Conservation (phyloP, 1,139 yeast species). For the Candida labiduridarum region DNA sequence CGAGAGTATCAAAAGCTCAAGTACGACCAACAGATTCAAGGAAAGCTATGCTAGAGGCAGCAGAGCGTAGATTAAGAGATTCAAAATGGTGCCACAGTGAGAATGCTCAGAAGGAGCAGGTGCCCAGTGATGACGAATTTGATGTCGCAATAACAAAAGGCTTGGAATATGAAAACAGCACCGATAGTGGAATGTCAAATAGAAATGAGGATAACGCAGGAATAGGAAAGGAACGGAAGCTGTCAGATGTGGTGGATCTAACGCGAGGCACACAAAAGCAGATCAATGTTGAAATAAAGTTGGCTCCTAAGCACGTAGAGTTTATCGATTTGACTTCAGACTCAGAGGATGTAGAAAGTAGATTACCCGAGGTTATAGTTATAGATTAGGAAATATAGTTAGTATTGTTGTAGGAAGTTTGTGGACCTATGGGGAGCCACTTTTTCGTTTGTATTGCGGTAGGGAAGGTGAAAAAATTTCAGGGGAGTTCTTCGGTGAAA, state of each 20-base stretch:
- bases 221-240: neutral
- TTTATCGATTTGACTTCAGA: slow-evolving; percentile 5
- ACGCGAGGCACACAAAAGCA: neutral
- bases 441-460: too few relatives aligned
- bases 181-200: neutral
- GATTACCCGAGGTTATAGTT: slow-evolving; percentile 20
- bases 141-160: slow-evolving; percentile 25
- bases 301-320: neutral
- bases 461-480: too few relatives aligned
- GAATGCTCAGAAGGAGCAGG: slow-evolving; percentile 23
- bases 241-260: neutral
- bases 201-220: neutral
- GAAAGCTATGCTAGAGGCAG: slow-evolving; percentile 64
- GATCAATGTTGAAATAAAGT: neutral
- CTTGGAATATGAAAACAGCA: neutral
- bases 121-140: slow-evolving; percentile 38
- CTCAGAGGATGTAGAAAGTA: neutral
- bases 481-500: too few relatives aligned
- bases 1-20: slow-evolving; percentile 13
- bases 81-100: slow-evolving; percentile 52
- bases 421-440: too few relatives aligned
- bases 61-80: slow-evolving; percentile 63
- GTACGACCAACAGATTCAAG: slow-evolving; percentile 31
- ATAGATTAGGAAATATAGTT: slow-evolving; percentile 22
- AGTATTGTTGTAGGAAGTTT: too few relatives aligned